A percentile compares a stretch with the other conserved stretches of the same genome.
Evolutionary conservation across 805 yeast genomes (phyloP).

Genomic region (Torulaspora gathmanii): DNA sequence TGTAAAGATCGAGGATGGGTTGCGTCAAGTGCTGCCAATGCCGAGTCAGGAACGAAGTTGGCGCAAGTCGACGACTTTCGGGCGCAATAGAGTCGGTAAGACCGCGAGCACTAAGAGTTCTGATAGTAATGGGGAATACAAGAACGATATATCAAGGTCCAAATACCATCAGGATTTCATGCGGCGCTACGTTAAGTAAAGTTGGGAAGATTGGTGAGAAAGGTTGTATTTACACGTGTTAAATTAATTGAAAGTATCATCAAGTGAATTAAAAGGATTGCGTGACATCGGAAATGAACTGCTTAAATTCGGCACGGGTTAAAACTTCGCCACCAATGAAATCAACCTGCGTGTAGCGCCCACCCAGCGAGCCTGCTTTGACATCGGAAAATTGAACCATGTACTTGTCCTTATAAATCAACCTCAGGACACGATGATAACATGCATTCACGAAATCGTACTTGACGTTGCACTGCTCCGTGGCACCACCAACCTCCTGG

Average conservation of each 20-base stretch:
- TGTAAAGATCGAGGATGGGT: slow-evolving; percentile 20
- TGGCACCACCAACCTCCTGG: background rate
- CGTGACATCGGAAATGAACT: slow-evolving; percentile 18
- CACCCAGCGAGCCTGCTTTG: slow-evolving; percentile 29
- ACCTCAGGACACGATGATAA: slow-evolving; percentile 25
- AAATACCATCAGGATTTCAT: slow-evolving; percentile 42
- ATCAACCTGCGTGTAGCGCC: slow-evolving; percentile 29
- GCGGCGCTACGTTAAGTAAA: slow-evolving; percentile 37
- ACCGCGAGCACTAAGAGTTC: slow-evolving; percentile 26
- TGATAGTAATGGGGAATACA: slow-evolving; percentile 17
- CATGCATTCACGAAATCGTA: slow-evolving; percentile 25
- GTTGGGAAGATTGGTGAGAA: background rate
- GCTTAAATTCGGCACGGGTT: slow-evolving; percentile 13
- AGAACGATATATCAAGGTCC: slow-evolving; percentile 38
- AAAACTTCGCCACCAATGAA: slow-evolving; percentile 23
- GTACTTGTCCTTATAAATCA: slow-evolving; percentile 30
- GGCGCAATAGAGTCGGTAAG: slow-evolving; percentile 20
- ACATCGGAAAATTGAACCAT: slow-evolving; percentile 32
- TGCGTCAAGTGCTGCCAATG: slow-evolving; percentile 11
- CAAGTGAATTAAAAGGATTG: slow-evolving; percentile 8
- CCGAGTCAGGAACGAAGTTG: slow-evolving; percentile 22
- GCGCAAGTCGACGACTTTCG: slow-evolving; percentile 27
- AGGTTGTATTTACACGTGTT: slow-evolving; percentile 3
- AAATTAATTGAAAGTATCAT: background rate
- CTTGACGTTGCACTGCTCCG: slow-evolving; percentile 8